Conservation (phyloP, 2,329 filamentous ascomycete genomes). For the Ascochyta rabiei region DNA sequence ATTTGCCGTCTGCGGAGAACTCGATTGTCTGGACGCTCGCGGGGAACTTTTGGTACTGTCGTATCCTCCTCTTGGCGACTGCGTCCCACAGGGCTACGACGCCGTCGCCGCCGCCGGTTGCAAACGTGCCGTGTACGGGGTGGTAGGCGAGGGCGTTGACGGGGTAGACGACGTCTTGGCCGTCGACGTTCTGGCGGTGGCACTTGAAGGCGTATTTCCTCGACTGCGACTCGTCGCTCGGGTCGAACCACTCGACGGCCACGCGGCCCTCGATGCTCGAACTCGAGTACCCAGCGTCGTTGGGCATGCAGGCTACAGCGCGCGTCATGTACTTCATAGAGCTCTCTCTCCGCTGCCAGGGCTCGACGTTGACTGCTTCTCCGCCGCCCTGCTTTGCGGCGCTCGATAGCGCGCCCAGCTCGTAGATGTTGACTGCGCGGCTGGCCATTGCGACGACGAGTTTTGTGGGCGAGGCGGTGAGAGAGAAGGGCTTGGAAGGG, state of each 20-base stretch:
- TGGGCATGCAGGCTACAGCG: constrained; percentile 93
- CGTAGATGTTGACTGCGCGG: constrained; percentile 93
- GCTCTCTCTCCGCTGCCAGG: constrained; percentile 93
- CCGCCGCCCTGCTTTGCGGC: constrained; percentile 30
- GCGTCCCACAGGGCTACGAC: constrained; percentile 95
- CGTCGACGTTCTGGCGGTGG: constrained; percentile 77
- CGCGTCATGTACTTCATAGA: constrained; percentile 96
- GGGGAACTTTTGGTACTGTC: constrained; percentile 84
- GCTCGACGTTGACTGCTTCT: constrained; percentile 62
- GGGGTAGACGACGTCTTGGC: constrained; percentile 83
- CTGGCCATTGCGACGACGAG: constrained; percentile 95
- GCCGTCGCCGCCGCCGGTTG: constrained; percentile 86
- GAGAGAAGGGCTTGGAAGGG: constrained; percentile 86
- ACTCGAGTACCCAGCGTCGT: constrained; percentile 91
- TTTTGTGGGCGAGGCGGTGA: constrained; percentile 79
- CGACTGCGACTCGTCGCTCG: constrained; percentile 81
- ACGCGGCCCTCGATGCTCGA: constrained; percentile 94
- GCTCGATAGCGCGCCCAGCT: constrained; percentile 70
- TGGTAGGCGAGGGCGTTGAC: constrained; percentile 92
- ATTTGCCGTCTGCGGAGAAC: constrained; percentile 78
- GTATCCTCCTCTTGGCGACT: constrained; percentile 84
- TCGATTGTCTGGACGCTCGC: constrained; percentile 77
- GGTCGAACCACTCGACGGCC: constrained; percentile 97
- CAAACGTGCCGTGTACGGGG: constrained; percentile 81
- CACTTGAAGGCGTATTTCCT: constrained; percentile 99